Percentiles rank a stretch among this genome's conserved stretches.
Evolutionary conservation across 1,284 basidiomycete species (phyloP).

Genomic region (Cerioporus squamosus): DNA sequence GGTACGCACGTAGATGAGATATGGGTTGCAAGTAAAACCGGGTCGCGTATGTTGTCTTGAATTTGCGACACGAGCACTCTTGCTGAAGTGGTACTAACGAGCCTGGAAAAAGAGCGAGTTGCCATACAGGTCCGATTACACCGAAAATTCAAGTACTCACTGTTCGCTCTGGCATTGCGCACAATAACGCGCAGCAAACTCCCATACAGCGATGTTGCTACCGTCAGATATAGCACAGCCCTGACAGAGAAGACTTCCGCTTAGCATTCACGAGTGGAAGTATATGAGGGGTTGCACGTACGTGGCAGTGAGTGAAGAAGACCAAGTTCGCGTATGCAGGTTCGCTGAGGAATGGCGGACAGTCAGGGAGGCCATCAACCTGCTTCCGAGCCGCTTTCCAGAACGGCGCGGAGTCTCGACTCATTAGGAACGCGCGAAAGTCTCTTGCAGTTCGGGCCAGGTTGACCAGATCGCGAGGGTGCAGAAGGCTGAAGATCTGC

Average conservation of each 20-base stretch:
- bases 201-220: neutral
- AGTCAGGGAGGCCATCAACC: conserved; percentile 20
- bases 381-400: conserved; percentile 23
- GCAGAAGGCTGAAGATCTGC: conserved; percentile 22
- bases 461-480: conserved; percentile 24
- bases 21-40: too few species aligned
- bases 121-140: too few species aligned
- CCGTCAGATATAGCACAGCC: conserved; percentile 6
- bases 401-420: conserved; percentile 7
- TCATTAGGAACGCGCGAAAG: conserved; percentile 24
- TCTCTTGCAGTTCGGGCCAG: conserved; percentile 22
- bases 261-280: too few species aligned
- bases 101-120: too few species aligned
- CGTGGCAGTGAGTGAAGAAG: conserved; percentile 27
- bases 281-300: neutral
- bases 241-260: neutral
- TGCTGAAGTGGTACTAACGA: too few species aligned
- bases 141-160: too few species aligned
- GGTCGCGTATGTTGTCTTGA: too few species aligned
- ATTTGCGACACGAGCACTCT: too few species aligned
- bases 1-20: too few species aligned
- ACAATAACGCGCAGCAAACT: too few species aligned
- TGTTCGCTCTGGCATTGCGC: too few species aligned
- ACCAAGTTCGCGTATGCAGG: conserved; percentile 28
- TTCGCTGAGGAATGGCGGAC: conserved; percentile 24